Conservation (phyloP, 106 monocot species). For the Phalaenopsis equestris region DNA sequence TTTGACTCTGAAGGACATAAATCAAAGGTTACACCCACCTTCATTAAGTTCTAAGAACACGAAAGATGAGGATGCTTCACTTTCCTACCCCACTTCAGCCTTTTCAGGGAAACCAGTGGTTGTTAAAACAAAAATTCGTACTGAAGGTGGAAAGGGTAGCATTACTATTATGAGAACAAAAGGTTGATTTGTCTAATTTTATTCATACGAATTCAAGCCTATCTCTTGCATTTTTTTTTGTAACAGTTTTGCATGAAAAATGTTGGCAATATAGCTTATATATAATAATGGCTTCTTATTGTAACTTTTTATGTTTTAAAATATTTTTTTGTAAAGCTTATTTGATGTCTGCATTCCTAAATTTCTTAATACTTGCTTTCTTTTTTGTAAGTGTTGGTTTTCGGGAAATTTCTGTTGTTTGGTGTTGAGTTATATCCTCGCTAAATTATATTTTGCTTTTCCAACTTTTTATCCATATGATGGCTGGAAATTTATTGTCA, state of each 20-base stretch:
- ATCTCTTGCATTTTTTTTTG: conserved; percentile 10
- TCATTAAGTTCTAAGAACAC: conserved; percentile 26
- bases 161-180: conserved; percentile 75
- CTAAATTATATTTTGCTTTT: too few relatives aligned
- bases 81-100: conserved; percentile 49
- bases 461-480: too few relatives aligned
- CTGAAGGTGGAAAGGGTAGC: conserved; percentile 70
- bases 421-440: too few relatives aligned
- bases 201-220: not conserved
- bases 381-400: too few relatives aligned
- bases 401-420: too few relatives aligned
- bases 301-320: too few relatives aligned
- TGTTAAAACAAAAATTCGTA: conserved; percentile 57
- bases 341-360: too few relatives aligned
- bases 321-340: too few relatives aligned
- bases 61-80: conserved; percentile 20
- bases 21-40: conserved; percentile 57
- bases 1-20: conserved; percentile 77
- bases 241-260: not conserved
- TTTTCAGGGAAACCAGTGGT: conserved; percentile 69
- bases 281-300: too few relatives aligned
- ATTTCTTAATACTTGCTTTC: too few relatives aligned
- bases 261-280: too few relatives aligned
- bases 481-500: too few relatives aligned
- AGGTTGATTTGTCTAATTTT: conserved; percentile 25